A percentile compares a stretch with the other conserved stretches of the same genome.
Evolutionary conservation across 495 filamentous ascomycete genomes (phyloP).

Genomic region (Xeromyces bisporus): DNA sequence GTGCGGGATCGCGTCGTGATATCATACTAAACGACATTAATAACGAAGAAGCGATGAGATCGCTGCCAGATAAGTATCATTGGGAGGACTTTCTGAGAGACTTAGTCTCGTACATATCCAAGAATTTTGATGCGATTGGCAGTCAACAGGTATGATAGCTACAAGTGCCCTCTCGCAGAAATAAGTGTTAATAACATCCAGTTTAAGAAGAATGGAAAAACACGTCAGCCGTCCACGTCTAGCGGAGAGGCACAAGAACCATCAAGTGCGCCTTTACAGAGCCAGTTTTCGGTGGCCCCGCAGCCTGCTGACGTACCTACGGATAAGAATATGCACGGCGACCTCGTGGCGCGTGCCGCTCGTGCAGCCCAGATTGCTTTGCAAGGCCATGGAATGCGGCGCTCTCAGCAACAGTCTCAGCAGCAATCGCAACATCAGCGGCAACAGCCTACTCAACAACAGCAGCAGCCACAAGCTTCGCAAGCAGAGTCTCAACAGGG

Average conservation of each 20-base stretch:
- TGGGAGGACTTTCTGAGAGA: conserved; percentile 62
- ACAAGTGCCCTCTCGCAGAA: background rate
- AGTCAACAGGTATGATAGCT: conserved; percentile 25
- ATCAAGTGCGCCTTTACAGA: conserved; percentile 23
- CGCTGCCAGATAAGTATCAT: conserved; percentile 59
- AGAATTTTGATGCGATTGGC: conserved; percentile 52
- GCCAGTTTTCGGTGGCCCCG: conserved; percentile 28
- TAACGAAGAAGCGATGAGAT: conserved; percentile 41
- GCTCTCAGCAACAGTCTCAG: conserved; percentile 27
- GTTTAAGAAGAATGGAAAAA: conserved; percentile 27
- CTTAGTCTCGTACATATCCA: conserved; percentile 56
- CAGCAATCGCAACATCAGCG: conserved; percentile 17
- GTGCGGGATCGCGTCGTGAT: conserved; percentile 44
- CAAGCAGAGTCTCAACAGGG: conserved; percentile 6
- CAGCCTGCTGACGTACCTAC: conserved; percentile 24
- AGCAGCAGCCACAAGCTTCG: conserved; percentile 14
- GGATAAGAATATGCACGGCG: conserved; percentile 32
- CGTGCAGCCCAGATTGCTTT: conserved; percentile 38
- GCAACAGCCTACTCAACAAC: conserved; percentile 9
- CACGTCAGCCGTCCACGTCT: conserved; percentile 26
- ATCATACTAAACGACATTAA: conserved; percentile 47
- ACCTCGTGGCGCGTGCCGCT: conserved; percentile 35
- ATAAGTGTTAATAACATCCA: conserved; percentile 12
- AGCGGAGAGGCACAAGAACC: conserved; percentile 25
- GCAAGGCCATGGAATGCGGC: conserved; percentile 28